Conservation (phyloP, 2,329 filamentous ascomycete species). For the Ceratocystis albifundus region DNA sequence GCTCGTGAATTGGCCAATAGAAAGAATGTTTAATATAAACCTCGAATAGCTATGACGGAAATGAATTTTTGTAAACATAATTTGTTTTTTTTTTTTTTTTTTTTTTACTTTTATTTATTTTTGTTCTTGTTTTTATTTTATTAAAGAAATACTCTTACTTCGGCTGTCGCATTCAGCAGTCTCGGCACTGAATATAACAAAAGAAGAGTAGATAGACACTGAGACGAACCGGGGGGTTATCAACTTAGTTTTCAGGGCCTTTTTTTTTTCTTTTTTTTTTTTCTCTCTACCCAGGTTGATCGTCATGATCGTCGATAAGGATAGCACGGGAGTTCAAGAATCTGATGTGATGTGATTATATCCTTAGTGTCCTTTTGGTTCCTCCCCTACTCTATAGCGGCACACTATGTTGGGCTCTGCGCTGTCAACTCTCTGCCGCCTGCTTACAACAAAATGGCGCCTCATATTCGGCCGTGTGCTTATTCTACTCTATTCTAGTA, state of each 20-base stretch:
- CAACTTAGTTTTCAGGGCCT: not conserved
- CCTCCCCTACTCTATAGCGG: too few species aligned
- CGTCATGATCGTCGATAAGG: slow-evolving; percentile 8
- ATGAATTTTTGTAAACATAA: not conserved
- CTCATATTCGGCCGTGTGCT: too few species aligned
- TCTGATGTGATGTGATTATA: not conserved
- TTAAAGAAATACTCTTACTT: not conserved
- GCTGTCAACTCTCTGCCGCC: too few species aligned
- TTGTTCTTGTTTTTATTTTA: not conserved
- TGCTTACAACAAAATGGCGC: too few species aligned
- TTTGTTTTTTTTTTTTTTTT: not conserved
- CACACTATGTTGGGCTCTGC: too few species aligned
- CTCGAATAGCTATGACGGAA: not conserved
- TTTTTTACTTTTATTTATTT: not conserved
- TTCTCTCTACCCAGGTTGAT: not conserved
- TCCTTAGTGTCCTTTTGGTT: not conserved
- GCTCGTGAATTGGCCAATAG: not conserved
- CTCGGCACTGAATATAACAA: not conserved
- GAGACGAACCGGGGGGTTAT: not conserved
- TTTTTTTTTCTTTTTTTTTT: too few species aligned
- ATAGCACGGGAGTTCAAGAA: not conserved
- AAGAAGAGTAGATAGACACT: not conserved
- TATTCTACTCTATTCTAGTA: too few species aligned
- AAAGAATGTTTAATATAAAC: not conserved
- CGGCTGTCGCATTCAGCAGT: not conserved